These are phyloP conservation scores for Rhodomyrtus tomentosa DNA, from an alignment of 345 rosid species.

Conservation along the genomic window DNA sequence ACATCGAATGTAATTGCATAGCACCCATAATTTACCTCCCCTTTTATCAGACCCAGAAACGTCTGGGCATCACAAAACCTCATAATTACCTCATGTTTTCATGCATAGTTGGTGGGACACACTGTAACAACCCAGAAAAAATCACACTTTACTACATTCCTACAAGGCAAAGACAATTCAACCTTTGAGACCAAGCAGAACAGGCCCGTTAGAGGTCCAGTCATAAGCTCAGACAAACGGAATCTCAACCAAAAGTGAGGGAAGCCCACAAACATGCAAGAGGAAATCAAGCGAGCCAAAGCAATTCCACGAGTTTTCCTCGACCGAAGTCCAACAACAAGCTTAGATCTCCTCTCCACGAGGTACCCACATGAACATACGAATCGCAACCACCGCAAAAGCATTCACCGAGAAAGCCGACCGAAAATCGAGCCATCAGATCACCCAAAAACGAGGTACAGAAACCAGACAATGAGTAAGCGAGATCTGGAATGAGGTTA, in stretches of 20 bases:
- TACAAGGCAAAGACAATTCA: neutral
- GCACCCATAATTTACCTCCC: neutral
- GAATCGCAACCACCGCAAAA: neutral
- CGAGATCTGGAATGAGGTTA: neutral
- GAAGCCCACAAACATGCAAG: neutral
- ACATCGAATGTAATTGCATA: neutral
- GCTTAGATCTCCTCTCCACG: neutral
- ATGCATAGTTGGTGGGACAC: neutral
- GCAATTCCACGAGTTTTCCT: neutral
- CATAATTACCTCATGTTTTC: neutral
- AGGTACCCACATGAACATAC: neutral
- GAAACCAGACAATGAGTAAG: neutral
- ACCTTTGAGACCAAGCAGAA: neutral
- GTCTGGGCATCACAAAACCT: neutral
- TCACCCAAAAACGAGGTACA: neutral
- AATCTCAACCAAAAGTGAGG: neutral
- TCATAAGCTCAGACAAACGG: neutral
- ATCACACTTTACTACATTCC: neutral
- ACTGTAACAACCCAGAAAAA: neutral
- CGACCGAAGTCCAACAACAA: neutral
- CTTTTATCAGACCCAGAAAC: neutral
- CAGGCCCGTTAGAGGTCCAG: neutral
- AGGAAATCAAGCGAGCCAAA: neutral
- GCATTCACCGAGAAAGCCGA: neutral
- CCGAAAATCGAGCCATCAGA: neutral